Evolutionary conservation across 1,139 yeast species (phyloP), one percentile per base, ranked within the genome.

Genomic region (Pneumocystis jirovecii): DNA sequence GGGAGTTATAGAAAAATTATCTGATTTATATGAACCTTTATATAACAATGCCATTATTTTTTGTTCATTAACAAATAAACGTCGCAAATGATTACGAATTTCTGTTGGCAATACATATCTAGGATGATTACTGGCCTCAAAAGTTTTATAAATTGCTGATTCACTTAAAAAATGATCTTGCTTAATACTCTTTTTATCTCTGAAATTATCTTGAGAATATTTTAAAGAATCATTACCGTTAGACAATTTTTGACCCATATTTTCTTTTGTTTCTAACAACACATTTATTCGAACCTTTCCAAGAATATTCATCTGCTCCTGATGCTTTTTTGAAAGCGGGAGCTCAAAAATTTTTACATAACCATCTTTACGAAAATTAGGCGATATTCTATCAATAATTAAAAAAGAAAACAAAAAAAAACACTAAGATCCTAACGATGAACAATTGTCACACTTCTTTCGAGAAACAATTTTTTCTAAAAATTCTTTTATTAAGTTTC

Each of bases 281-380:
- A 67, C 65, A 60, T 65, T 61, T 19, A 64, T 64, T 19, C 68
- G 65, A 45, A 64, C 59, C 5, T 63, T 56, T 19, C 70, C 67
- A 40, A 64, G 66, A 39, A 62, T 66, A 34, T 66, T 66, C 70
- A 82, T 73, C 40, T 64, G 64, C 21, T 65, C 65, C n/a, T 61
- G 45, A 74, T 91, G 96, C 75, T 89, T 89, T 64, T 88, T 96
- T 65, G 82, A 82, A 71, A 95, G 80, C 6, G 95, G 85, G 70
- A 85, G 85, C 77, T 93, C 97, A 72, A 95, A 95, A 69, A 95
- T 84, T 78, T 95, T 95, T 67, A 93, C 83, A 73, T 85, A 87
- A 0, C 98, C 98, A 74, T 95, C 98, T 74, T 91, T 93, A 79
- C 98, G 84, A 80, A 86, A 93, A 61, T 86, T 81, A 65, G 98